Evolutionary conservation across 1,284 basidiomycete genomes (phyloP).

Genomic region (Cutaneotrichosporon spelunceum): DNA sequence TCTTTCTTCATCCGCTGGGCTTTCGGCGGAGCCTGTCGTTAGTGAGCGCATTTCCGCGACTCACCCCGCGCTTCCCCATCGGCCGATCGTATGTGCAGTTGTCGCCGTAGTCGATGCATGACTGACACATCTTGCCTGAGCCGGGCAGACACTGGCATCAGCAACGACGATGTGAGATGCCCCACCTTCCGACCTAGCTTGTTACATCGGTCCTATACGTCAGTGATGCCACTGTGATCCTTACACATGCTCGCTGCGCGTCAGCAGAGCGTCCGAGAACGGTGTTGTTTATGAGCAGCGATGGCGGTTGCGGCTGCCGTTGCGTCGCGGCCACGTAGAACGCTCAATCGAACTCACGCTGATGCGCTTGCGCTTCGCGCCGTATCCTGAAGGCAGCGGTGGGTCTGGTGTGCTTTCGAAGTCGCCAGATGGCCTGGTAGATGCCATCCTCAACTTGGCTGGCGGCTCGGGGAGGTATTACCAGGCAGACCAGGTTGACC

Average conservation of each 20-base stretch:
- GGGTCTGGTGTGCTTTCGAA: not conserved
- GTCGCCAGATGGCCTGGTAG: not conserved
- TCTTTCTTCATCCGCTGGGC: not conserved
- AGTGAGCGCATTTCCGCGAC: not conserved
- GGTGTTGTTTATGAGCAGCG: too few species aligned
- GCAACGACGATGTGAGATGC: not conserved
- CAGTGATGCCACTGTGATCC: not conserved
- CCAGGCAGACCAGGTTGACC: not conserved
- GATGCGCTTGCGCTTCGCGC: conserved; percentile 6
- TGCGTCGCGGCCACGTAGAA: not conserved
- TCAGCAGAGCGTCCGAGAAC: not conserved
- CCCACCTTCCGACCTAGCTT: conserved; percentile 20
- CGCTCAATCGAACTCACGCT: not conserved
- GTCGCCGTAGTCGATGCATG: conserved; percentile 20
- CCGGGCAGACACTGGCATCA: conserved; percentile 15
- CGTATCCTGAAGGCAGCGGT: not conserved
- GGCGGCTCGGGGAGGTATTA: not conserved
- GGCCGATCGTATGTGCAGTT: conserved; percentile 23
- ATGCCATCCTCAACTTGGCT: not conserved
- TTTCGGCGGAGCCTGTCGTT: conserved; percentile 5
- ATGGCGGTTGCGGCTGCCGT: not conserved
- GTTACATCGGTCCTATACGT: conserved; percentile 16
- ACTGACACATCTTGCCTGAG: conserved; percentile 10
- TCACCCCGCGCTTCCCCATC: conserved; percentile 20
- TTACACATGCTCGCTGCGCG: conserved; percentile 9